Percentiles rank a stretch among this genome's conserved stretches.
Conservation (phyloP, 805 yeast genomes). For the Komagataella mondaviorum region DNA sequence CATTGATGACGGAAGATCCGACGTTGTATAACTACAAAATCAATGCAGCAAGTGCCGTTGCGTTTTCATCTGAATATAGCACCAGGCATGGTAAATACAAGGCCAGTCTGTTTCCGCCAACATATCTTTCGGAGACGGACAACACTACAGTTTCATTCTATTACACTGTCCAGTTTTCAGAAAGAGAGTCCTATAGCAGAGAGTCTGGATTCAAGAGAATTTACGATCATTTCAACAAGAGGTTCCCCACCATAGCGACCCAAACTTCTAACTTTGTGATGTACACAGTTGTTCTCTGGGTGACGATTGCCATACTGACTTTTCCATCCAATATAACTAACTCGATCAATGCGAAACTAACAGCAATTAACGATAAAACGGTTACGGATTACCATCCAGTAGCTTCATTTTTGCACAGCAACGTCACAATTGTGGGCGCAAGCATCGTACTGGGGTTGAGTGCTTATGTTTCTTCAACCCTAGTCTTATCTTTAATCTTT, state of each 20-base stretch:
- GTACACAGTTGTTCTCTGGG: neutral
- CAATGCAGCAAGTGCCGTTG: neutral
- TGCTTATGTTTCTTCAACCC: neutral
- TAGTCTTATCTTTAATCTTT: neutral
- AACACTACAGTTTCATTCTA: neutral
- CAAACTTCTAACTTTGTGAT: neutral
- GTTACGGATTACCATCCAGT: neutral
- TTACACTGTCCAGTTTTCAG: neutral
- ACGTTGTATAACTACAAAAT: neutral
- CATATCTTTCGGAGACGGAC: neutral
- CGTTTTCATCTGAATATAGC: neutral
- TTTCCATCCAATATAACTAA: neutral
- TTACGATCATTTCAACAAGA: neutral
- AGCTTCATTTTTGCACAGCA: neutral
- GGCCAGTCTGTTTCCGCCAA: neutral
- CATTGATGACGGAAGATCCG: neutral
- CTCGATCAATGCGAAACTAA: neutral
- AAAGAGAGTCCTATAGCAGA: neutral
- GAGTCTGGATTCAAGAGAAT: neutral
- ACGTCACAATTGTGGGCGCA: neutral
- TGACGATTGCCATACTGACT: neutral
- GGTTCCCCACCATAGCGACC: neutral
- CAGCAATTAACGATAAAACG: neutral
- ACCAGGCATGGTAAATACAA: neutral
- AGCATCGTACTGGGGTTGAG: neutral